Percentiles rank a stretch among this genome's conserved stretches.
Conservation (phyloP, 2,329 filamentous ascomycete species). For the Aureobasidium melanogenum region DNA sequence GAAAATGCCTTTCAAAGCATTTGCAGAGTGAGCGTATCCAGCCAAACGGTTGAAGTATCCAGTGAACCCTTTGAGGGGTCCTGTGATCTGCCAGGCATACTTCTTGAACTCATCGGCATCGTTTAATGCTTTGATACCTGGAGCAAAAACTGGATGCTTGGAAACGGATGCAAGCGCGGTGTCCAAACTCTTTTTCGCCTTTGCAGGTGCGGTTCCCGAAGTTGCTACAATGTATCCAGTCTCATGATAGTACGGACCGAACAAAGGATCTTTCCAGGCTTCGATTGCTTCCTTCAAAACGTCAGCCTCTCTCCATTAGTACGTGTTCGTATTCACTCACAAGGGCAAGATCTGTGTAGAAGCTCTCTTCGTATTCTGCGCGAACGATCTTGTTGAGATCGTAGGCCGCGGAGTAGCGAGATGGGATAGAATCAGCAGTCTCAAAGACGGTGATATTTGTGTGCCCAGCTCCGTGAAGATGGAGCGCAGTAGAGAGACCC, state of each 20-base stretch:
- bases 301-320: not conserved
- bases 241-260: slow-evolving; percentile 44
- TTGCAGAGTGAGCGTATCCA: slow-evolving; percentile 48
- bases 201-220: slow-evolving; percentile 39
- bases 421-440: slow-evolving; percentile 36
- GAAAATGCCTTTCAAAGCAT: slow-evolving; percentile 43
- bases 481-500: slow-evolving; percentile 42
- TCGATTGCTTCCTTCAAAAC: slow-evolving; percentile 37
- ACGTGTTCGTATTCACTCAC: slow-evolving; percentile 21
- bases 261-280: slow-evolving; percentile 46
- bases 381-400: slow-evolving; percentile 55
- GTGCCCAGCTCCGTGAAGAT: slow-evolving; percentile 37
- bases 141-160: slow-evolving; percentile 31
- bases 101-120: slow-evolving; percentile 33
- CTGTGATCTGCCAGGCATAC: slow-evolving; percentile 41
- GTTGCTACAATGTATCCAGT: slow-evolving; percentile 45
- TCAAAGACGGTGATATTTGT: slow-evolving; percentile 42
- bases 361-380: slow-evolving; percentile 49
- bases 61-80: slow-evolving; percentile 40
- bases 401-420: slow-evolving; percentile 46
- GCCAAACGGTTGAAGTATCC: slow-evolving; percentile 52
- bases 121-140: slow-evolving; percentile 32
- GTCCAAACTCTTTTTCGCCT: slow-evolving; percentile 39
- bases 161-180: slow-evolving; percentile 35
- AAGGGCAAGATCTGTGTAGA: slow-evolving; percentile 47